Evolutionary conservation across 108 stramenopile species (phyloP).

Genomic region (Hondaea fermentalgiana): DNA sequence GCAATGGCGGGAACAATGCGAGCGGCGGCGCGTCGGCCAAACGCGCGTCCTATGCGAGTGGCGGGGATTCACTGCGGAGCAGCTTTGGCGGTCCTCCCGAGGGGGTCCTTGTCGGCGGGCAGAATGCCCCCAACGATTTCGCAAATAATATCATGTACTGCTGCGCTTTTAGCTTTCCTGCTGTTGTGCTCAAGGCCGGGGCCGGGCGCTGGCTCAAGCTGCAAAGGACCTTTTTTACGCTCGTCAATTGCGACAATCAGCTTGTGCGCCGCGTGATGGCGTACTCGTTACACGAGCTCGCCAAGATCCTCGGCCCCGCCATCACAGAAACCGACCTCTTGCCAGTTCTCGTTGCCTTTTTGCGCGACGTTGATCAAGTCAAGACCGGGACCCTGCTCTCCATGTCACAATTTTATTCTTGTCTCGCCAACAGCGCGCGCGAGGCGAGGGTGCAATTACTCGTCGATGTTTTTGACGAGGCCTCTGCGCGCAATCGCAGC

Average conservation of each 20-base stretch:
- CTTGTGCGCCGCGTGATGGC: slow-evolving; percentile 62
- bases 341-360: slow-evolving; percentile 70
- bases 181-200: slow-evolving; percentile 77
- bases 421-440: slow-evolving; percentile 50
- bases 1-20: background rate
- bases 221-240: slow-evolving; percentile 61
- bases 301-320: slow-evolving; percentile 66
- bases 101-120: background rate
- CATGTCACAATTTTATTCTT: slow-evolving; percentile 61
- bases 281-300: slow-evolving; percentile 81
- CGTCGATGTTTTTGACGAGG: slow-evolving; percentile 43
- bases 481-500: background rate
- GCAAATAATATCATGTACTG: slow-evolving; percentile 79
- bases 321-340: slow-evolving; percentile 58
- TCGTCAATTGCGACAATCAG: slow-evolving; percentile 57
- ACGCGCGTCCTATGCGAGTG: background rate
- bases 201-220: slow-evolving; percentile 69
- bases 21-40: background rate
- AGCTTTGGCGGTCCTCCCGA: slow-evolving; percentile 25
- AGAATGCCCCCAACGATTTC: background rate
- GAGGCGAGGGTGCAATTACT: slow-evolving; percentile 62
- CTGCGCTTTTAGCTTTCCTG: slow-evolving; percentile 94
- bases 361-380: slow-evolving; percentile 83
- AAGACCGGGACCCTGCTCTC: slow-evolving; percentile 72
- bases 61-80: background rate